Evolutionary conservation across 2,329 filamentous ascomycete genomes (phyloP), one percentile per base, ranked within the genome.

Genomic region (Esteya vermicola): DNA sequence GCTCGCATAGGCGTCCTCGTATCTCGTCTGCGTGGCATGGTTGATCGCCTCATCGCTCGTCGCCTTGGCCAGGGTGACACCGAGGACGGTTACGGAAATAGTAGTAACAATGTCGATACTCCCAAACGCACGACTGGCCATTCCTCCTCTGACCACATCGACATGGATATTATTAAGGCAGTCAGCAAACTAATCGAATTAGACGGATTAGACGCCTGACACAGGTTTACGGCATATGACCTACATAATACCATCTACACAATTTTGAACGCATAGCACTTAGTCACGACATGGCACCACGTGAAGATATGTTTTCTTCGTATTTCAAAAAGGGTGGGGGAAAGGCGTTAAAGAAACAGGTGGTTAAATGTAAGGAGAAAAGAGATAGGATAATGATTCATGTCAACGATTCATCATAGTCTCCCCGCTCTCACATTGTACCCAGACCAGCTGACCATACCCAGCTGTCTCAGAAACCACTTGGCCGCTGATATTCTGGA

Each of bases 1-100:
- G 89, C 91, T 1, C 74, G 91, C 35, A 91, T 98, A 47, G 91
- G 89, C 23, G 89, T 96, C 12, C 59, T 98, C 49, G 81, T 94
- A 3, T 83, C 81, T 34, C 69, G 89, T 46, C 60, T 98, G 48
- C 71, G 91, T 46, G 77, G 78, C 42, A 83, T 96, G 78, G 68
- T 98, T 40, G 91, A 98, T 62, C 75, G 80, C 48, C 68, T 93
- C 45, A 72, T 98, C 52, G 81, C 81, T 42, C 68, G 72, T 48
- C 86, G 86, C 59, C 76, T 95, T 36, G 84, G 88, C 55, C 77
- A 83, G 46, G 84, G 84, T 0, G 68, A 67, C 12, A 55, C 70
- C 45, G 72, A 75, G 34, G 33, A 38, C 12, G 19, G 19, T n/a
- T 30, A 22, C 13, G 35, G 10, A n/a, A n/a, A n/a, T n/a, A n/a